Percentiles rank a stretch among this genome's conserved stretches.
These are phyloP conservation scores for Backusella morwellensis DNA, from an alignment of 192 early-diverging fungal species.

Conservation along the genomic window DNA sequence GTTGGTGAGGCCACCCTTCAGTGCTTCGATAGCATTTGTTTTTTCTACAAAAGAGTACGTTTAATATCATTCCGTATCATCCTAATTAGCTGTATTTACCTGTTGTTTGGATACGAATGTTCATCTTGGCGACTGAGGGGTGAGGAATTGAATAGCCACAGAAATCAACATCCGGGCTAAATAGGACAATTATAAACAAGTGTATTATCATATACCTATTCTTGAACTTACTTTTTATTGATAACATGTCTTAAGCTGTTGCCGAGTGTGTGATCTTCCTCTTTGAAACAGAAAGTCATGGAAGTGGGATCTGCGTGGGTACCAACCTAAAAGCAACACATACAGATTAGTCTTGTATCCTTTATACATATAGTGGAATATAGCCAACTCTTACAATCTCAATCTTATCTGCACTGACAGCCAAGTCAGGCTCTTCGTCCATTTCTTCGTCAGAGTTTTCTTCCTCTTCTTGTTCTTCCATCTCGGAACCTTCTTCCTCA, in stretches of 20 bases:
- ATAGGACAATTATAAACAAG: conserved; percentile 6
- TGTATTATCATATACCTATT: neutral
- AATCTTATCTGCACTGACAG: conserved; percentile 40
- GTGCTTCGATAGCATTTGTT: conserved; percentile 80
- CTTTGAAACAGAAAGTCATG: conserved; percentile 84
- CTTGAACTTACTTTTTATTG: conserved; percentile 83
- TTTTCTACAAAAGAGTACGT: conserved; percentile 38
- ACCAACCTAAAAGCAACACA: conserved; percentile 32
- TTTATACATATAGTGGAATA: too few relatives aligned
- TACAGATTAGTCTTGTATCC: neutral
- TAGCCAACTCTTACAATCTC: conserved; percentile 40
- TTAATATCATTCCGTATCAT: neutral
- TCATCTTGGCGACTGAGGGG: conserved; percentile 89
- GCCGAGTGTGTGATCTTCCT: conserved; percentile 97
- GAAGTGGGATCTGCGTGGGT: conserved; percentile 67
- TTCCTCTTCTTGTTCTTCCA: conserved; percentile 18
- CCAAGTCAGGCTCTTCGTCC: conserved; percentile 35
- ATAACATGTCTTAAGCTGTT: conserved; percentile 91
- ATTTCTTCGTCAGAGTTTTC: conserved; percentile 28
- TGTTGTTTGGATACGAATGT: conserved; percentile 93
- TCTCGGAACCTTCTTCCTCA: neutral
- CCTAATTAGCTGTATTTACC: conserved; percentile 35
- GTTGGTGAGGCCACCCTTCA: conserved; percentile 87
- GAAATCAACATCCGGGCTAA: conserved; percentile 81
- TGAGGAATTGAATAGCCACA: conserved; percentile 98